Percentiles rank a stretch among this genome's conserved stretches.
phyloP scores from a whole-genome alignment of 2,329 filamentous ascomycete genomes.

The Fusarium euwallaceae region DNA sequence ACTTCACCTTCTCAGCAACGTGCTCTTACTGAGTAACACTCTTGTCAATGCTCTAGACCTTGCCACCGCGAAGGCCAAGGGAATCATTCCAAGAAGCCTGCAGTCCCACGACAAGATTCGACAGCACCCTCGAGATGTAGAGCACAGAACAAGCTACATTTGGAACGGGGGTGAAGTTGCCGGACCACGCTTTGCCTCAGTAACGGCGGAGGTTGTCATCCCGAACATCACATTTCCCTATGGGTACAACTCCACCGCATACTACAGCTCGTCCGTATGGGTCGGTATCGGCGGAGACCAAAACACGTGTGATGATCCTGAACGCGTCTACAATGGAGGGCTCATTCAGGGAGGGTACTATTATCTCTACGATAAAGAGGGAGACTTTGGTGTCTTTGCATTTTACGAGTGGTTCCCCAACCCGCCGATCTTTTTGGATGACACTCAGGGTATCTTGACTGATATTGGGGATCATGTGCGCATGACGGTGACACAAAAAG shows the following conservation, averaged over 20 bases:
- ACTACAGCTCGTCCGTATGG: slow-evolving; percentile 20
- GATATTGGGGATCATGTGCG: slow-evolving; percentile 21
- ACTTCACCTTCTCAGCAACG: not conserved
- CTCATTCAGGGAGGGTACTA: slow-evolving; percentile 18
- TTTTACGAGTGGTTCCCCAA: slow-evolving; percentile 24
- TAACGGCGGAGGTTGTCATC: slow-evolving; percentile 17
- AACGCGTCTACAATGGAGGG: not conserved
- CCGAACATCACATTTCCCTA: slow-evolving; percentile 25
- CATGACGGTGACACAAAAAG: slow-evolving; percentile 16
- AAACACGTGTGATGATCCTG: slow-evolving; percentile 8
- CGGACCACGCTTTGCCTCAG: slow-evolving; percentile 10
- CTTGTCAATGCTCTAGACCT: not conserved
- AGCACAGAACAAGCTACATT: not conserved
- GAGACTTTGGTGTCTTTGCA: slow-evolving; percentile 19
- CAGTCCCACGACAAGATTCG: not conserved
- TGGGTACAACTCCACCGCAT: slow-evolving; percentile 18
- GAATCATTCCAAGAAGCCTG: not conserved
- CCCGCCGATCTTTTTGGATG: slow-evolving; percentile 7
- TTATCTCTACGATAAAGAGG: slow-evolving; percentile 13
- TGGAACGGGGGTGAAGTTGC: slow-evolving; percentile 15
- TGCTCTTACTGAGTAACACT: not conserved
- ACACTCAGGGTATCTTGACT: slow-evolving; percentile 5
- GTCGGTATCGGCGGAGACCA: slow-evolving; percentile 16
- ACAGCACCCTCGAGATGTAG: slow-evolving; percentile 4
- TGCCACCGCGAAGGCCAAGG: not conserved